phyloP scores from a whole-genome alignment of 441 rosid species.

The Hypseocharis bilobata region DNA sequence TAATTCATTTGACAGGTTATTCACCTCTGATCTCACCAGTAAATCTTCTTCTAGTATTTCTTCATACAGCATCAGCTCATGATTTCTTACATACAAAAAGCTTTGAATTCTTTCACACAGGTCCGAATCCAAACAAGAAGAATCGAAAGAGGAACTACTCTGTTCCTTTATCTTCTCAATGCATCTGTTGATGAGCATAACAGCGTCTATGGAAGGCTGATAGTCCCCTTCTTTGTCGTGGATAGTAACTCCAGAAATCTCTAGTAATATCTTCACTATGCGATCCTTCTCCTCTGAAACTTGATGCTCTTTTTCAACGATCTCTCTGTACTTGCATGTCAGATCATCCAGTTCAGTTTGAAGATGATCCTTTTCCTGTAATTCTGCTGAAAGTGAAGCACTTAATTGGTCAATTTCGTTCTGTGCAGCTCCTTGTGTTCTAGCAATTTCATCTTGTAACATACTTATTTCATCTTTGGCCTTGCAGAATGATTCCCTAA shows the following conservation, averaged over 20 bases:
- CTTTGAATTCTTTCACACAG: slow-evolving; percentile 49
- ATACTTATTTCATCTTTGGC: slow-evolving; percentile 42
- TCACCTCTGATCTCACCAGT: slow-evolving; percentile 37
- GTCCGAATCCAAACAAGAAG: slow-evolving; percentile 33
- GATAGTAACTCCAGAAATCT: slow-evolving; percentile 44
- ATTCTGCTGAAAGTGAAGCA: slow-evolving; percentile 44
- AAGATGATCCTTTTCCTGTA: slow-evolving; percentile 56
- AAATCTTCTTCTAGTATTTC: slow-evolving; percentile 56
- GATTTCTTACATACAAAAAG: slow-evolving; percentile 55
- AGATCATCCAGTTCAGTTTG: slow-evolving; percentile 41
- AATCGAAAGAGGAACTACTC: slow-evolving; percentile 26
- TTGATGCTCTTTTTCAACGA: slow-evolving; percentile 36
- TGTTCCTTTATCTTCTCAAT: slow-evolving; percentile 47
- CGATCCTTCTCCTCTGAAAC: slow-evolving; percentile 50
- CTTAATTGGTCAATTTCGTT: slow-evolving; percentile 47
- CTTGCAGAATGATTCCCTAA: slow-evolving; percentile 47
- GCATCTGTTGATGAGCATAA: slow-evolving; percentile 44
- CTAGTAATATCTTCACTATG: slow-evolving; percentile 42
- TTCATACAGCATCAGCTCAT: slow-evolving; percentile 53
- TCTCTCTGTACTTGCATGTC: slow-evolving; percentile 32
- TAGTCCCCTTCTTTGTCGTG: slow-evolving; percentile 28
- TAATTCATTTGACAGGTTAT: slow-evolving; percentile 35
- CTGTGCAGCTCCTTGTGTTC: slow-evolving; percentile 34
- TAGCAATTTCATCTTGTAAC: slow-evolving; percentile 43
- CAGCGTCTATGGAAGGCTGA: slow-evolving; percentile 34